phyloP scores from a whole-genome alignment of 495 filamentous ascomycete genomes.

The Penicillium mononematosum region DNA sequence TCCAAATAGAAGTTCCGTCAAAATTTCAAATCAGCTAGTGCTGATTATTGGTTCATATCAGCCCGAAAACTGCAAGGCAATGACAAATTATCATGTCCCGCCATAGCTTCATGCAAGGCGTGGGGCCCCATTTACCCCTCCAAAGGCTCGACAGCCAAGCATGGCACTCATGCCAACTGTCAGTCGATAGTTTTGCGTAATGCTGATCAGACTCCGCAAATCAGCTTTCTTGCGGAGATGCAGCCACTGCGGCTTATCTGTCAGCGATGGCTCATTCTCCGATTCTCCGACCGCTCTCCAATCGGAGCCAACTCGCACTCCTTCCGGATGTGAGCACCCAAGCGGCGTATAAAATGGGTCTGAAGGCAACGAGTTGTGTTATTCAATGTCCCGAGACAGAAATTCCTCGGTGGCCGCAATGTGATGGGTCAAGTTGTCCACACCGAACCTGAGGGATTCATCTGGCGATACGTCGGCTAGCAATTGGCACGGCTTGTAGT shows the following conservation, averaged over 20 bases:
- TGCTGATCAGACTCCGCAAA: constrained; percentile 8
- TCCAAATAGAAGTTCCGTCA: neutral
- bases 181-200: constrained; percentile 7
- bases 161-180: constrained; percentile 6
- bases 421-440: constrained; percentile 46
- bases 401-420: constrained; percentile 57
- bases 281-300: neutral
- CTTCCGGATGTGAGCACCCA: constrained; percentile 62
- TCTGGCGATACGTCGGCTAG: constrained; percentile 32
- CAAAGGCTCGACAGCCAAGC: neutral
- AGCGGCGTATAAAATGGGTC: constrained; percentile 65
- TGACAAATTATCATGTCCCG: constrained; percentile 16
- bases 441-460: constrained; percentile 63
- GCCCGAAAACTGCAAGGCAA: constrained; percentile 7
- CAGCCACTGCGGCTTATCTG: neutral
- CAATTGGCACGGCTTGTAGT: neutral
- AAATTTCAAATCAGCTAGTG: constrained; percentile 8
- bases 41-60: neutral
- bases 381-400: constrained; percentile 68
- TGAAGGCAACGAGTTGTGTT: constrained; percentile 64
- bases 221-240: constrained; percentile 13
- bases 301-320: constrained; percentile 53
- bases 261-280: neutral
- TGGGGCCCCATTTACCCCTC: neutral
- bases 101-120: constrained; percentile 6